Percentiles rank a stretch among this genome's conserved stretches.
phyloP scores from a whole-genome alignment of 768 basidiomycete species.

The Cyclocybe aegerita region DNA sequence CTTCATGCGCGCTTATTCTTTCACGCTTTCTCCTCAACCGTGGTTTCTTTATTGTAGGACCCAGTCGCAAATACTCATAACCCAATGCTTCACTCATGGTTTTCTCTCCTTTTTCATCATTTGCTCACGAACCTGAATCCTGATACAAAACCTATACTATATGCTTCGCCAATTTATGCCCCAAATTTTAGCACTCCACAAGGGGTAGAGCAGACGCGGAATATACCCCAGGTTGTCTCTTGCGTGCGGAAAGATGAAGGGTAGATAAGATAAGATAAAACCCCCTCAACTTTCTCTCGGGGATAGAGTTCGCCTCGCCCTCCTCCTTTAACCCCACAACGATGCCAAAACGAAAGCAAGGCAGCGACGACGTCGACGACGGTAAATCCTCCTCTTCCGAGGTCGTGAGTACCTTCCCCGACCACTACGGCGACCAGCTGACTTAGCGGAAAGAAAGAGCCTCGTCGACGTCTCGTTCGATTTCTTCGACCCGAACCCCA shows the following conservation, averaged over 20 bases:
- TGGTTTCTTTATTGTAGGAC: no score
- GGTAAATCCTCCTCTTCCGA: constrained; percentile 22
- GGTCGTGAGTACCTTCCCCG: constrained; percentile 13
- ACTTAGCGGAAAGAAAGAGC: constrained; percentile 17
- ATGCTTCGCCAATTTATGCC: no score
- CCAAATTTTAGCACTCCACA: no score
- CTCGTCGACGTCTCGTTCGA: constrained; percentile 90
- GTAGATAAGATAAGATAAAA: constrained; percentile 17
- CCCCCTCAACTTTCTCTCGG: constrained; percentile 9
- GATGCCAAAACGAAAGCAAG: constrained; percentile 31
- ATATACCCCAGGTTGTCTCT: no score
- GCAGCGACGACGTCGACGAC: constrained; percentile 18
- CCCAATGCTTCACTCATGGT: no score
- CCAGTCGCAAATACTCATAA: no score
- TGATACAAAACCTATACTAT: no score
- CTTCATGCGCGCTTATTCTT: no score
- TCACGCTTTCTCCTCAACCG: no score
- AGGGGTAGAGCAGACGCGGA: no score
- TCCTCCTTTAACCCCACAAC: constrained; percentile 9
- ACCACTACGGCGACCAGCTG: neutral
- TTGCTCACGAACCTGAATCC: no score
- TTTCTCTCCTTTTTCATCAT: no score
- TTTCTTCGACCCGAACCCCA: constrained; percentile 85
- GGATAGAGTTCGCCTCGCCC: constrained; percentile 15
- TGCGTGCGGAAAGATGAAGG: neutral